Evolutionary conservation across 495 filamentous ascomycete genomes (phyloP), one percentile per base, ranked within the genome.

Genomic region (Neurospora africana): DNA sequence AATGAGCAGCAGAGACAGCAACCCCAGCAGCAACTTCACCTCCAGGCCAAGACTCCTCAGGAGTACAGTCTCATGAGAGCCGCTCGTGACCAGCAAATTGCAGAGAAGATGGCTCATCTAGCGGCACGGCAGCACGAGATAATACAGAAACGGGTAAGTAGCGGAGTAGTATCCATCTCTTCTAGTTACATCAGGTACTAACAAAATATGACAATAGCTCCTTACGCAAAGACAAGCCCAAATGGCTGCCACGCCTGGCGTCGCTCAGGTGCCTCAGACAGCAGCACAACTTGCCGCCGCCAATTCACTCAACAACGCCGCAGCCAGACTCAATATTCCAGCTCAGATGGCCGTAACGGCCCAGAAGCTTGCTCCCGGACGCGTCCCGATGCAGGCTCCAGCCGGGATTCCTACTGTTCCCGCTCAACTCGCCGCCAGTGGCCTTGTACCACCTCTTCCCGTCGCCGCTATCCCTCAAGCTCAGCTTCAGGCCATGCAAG

Each of bases 61-160:
- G 92, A 97, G 69, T 95, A 97, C 76, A 97, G 93, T 77, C 87
- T 92, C 37, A 85, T 97, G 76, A 93, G 95, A 78, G 89, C 90
- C 78, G 94, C 98, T 71, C 88, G 91, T 39, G 94, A 98, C 71
- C 81, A 92, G 75, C 92, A 92, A 72, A 79, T 92, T 61, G 87
- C 88, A 53, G 93, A 97, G 81, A 88, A 89, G 75, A 89, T 93
- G 81, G 86, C 89, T 74, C 84, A 88, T 37, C 88, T 91, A 72
- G 87, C 89, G 30, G 86, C 89, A 76, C 90, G 92, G 68, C 83
- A 86, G 71, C 81, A 85, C 71, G 85, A 86, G 73, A 80, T 78
- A 23, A 37, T 76, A 58, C 78, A 82, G 71, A 78, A 86, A 76
- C 86, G 88, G 82, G 91, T 92, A 87, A 76, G 83, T 76, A 68